Evolutionary conservation across 805 yeast species (phyloP).

Genomic region (Starmerella stellata): DNA sequence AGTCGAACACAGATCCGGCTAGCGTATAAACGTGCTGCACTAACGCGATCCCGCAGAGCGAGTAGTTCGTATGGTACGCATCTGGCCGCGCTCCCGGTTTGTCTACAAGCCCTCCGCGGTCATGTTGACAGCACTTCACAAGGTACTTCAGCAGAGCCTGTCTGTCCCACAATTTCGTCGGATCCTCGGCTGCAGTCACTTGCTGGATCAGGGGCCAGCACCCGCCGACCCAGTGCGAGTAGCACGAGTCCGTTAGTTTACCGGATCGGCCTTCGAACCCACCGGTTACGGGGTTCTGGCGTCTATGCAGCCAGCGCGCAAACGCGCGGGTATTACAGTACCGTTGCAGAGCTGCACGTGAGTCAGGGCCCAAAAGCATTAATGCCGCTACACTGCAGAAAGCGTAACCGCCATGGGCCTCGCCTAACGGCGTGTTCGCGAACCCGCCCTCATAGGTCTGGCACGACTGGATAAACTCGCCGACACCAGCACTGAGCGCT

Average conservation of each 20-base stretch:
- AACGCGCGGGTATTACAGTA: constrained; percentile 23
- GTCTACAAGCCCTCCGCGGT: constrained; percentile 63
- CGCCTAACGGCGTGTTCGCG: constrained; percentile 64
- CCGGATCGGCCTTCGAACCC: constrained; percentile 83
- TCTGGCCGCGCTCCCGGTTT: constrained; percentile 73
- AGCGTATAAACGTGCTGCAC: constrained; percentile 30
- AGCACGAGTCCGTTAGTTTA: constrained; percentile 90
- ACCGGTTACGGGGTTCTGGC: constrained; percentile 62
- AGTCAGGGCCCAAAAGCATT: constrained; percentile 28
- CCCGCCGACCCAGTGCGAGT: constrained; percentile 90
- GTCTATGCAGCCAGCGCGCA: constrained; percentile 36
- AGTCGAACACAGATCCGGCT: constrained; percentile 20
- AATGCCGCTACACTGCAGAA: constrained; percentile 67
- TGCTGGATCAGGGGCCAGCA: constrained; percentile 45
- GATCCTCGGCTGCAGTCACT: constrained; percentile 21
- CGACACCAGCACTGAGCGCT: constrained; percentile 36
- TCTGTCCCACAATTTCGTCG: constrained; percentile 30
- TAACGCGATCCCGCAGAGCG: constrained; percentile 53
- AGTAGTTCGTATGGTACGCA: constrained; percentile 80
- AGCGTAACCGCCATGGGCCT: constrained; percentile 96
- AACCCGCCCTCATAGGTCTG: constrained; percentile 95
- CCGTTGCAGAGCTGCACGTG: constrained; percentile 22
- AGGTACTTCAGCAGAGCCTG: constrained; percentile 45
- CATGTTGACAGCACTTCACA: constrained; percentile 54
- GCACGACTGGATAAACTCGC: constrained; percentile 45